A percentile compares a stretch with the other conserved stretches of the same genome.
Conservation (phyloP, 257 asterid species). For the Anisodus acutangulus region DNA sequence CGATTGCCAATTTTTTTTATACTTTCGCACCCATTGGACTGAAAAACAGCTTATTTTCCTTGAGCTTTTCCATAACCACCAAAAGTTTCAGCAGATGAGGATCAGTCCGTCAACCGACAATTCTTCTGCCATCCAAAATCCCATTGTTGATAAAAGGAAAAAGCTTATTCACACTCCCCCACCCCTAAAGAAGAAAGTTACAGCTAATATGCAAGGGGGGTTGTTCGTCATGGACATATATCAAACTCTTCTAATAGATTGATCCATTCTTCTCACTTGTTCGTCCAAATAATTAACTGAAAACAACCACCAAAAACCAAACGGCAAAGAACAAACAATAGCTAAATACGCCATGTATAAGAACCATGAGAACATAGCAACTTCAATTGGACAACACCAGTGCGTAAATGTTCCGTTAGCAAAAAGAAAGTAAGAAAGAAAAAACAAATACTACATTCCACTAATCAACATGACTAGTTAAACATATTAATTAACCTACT, state of each 20-base stretch:
- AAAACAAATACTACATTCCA: background rate
- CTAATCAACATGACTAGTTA: background rate
- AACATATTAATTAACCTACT: too few species aligned
- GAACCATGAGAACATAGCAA: background rate
- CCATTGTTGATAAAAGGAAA: background rate
- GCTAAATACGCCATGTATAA: background rate
- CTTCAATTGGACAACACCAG: background rate
- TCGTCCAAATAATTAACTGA: constrained; percentile 9
- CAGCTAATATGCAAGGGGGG: background rate
- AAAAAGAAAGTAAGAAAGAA: background rate
- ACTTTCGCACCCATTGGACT: constrained; percentile 1
- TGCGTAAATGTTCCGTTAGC: constrained; percentile 13
- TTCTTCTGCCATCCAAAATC: background rate
- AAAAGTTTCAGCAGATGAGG: background rate
- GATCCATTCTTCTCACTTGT: background rate
- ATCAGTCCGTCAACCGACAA: background rate
- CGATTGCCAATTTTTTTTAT: background rate
- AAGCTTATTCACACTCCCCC: background rate
- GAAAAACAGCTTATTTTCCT: background rate
- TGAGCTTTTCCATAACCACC: background rate
- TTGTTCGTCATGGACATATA: background rate
- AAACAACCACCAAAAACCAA: background rate
- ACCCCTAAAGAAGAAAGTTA: background rate
- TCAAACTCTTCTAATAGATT: background rate
- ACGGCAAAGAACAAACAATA: background rate